Percentiles rank a stretch among this genome's conserved stretches.
Evolutionary conservation across 192 early-diverging fungal species (phyloP).

Genomic region (Backusella mclennaniae): DNA sequence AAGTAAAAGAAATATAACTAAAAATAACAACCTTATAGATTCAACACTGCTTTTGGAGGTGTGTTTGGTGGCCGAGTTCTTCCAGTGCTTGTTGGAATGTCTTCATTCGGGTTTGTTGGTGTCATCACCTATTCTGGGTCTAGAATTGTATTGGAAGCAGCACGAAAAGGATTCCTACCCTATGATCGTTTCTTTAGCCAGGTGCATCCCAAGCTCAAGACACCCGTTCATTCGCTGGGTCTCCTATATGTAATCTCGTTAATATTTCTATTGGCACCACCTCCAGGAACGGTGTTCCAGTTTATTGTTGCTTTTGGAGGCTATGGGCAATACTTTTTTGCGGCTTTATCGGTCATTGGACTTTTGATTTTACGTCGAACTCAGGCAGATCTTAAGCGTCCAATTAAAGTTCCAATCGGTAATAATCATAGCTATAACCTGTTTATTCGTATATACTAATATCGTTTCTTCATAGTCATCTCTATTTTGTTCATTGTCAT

Average conservation of each 20-base stretch:
- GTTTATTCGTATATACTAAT: background rate
- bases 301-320: conserved; percentile 16
- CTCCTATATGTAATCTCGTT: background rate
- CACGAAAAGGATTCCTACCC: conserved; percentile 53
- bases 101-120: conserved; percentile 12
- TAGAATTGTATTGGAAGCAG: conserved; percentile 50
- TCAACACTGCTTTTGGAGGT: conserved; percentile 21
- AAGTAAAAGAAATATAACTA: background rate
- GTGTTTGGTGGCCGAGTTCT: conserved; percentile 39
- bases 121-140: conserved; percentile 16
- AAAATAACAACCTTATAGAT: conserved; percentile 41
- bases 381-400: conserved; percentile 10
- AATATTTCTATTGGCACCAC: background rate
- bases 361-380: conserved; percentile 10
- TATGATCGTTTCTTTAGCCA: conserved; percentile 35
- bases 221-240: background rate
- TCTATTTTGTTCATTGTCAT: background rate
- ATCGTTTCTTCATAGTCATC: background rate
- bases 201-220: conserved; percentile 30
- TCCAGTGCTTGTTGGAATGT: conserved; percentile 46
- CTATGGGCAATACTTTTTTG: conserved; percentile 11
- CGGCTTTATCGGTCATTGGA: conserved; percentile 14
- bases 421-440: background rate
- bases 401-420: background rate
- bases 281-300: conserved; percentile 6